These are phyloP conservation scores for Colletotrichum abscissum DNA, from an alignment of 2,329 filamentous ascomycete genomes.

Conservation along the genomic window DNA sequence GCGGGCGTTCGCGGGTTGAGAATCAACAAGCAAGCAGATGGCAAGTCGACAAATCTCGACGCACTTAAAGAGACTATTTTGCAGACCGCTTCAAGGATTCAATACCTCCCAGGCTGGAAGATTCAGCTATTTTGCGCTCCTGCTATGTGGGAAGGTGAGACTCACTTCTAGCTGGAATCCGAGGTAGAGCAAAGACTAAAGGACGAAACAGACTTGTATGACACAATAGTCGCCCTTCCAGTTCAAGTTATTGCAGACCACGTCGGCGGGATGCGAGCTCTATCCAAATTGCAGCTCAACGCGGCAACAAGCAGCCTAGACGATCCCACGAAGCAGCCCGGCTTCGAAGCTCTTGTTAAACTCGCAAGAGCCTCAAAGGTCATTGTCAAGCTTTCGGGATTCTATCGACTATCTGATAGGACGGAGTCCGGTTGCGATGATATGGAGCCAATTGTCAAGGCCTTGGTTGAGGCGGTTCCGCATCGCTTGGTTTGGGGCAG, in stretches of 20 bases:
- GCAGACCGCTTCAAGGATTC: neutral
- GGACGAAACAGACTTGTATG: neutral
- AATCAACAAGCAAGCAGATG: conserved; percentile 13
- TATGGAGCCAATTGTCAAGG: conserved; percentile 8
- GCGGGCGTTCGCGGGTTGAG: neutral
- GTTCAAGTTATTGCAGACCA: conserved; percentile 23
- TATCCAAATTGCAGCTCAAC: neutral
- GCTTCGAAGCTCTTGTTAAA: neutral
- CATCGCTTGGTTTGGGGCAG: conserved; percentile 23
- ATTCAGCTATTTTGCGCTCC: conserved; percentile 4
- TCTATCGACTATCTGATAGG: neutral
- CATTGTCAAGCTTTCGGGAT: conserved; percentile 9
- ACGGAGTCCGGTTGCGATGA: neutral
- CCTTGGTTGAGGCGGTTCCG: neutral
- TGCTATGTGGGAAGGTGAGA: conserved; percentile 2
- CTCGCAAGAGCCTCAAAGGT: neutral
- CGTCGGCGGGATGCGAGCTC: conserved; percentile 9
- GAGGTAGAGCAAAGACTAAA: neutral
- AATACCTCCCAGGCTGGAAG: neutral
- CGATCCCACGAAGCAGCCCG: neutral
- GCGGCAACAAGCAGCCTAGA: neutral
- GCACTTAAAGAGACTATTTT: neutral
- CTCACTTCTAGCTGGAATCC: neutral
- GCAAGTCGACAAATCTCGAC: neutral
- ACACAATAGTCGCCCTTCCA: neutral